A percentile compares a stretch with the other conserved stretches of the same genome.
phyloP scores from a whole-genome alignment of 345 rosid species.

The Geranium brycei region DNA sequence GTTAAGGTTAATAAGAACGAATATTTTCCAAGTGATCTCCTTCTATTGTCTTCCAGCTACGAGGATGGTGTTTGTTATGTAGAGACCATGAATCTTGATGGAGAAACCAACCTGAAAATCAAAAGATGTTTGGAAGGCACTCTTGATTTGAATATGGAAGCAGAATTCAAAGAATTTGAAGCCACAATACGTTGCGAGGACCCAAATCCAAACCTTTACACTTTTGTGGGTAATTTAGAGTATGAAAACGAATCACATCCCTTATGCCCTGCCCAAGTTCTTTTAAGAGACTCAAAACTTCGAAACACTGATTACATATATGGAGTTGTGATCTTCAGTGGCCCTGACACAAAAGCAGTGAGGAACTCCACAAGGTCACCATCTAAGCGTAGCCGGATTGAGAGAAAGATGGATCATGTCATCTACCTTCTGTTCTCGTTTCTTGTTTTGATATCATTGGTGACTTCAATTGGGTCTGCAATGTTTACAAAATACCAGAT shows the following conservation, averaged over 20 bases:
- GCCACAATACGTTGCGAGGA: conserved; percentile 48
- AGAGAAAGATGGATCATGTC: conserved; percentile 54
- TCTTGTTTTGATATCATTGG: conserved; percentile 39
- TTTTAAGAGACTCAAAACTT: conserved; percentile 67
- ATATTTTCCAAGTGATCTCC: conserved; percentile 56
- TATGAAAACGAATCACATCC: conserved; percentile 34
- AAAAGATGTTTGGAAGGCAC: conserved; percentile 56
- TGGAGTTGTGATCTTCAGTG: conserved; percentile 57
- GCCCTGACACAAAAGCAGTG: conserved; percentile 55
- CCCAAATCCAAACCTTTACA: conserved; percentile 61
- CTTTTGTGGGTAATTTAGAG: conserved; percentile 55
- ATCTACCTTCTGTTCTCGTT: conserved; percentile 50
- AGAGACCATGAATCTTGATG: conserved; percentile 78
- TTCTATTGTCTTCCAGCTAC: conserved; percentile 53
- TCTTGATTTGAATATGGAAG: conserved; percentile 33
- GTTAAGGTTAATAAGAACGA: conserved; percentile 48
- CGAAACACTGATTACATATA: conserved; percentile 49
- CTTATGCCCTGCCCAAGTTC: conserved; percentile 41
- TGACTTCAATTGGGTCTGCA: conserved; percentile 34
- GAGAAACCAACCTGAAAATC: conserved; percentile 62
- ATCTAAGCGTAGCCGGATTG: conserved; percentile 56
- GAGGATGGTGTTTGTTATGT: conserved; percentile 79
- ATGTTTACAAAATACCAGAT: conserved; percentile 27
- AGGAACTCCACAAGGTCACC: conserved; percentile 59
- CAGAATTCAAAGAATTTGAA: conserved; percentile 22